Evolutionary conservation across 139 green algal genomes (phyloP).

Genomic region (Edaphochlamys debaryana): DNA sequence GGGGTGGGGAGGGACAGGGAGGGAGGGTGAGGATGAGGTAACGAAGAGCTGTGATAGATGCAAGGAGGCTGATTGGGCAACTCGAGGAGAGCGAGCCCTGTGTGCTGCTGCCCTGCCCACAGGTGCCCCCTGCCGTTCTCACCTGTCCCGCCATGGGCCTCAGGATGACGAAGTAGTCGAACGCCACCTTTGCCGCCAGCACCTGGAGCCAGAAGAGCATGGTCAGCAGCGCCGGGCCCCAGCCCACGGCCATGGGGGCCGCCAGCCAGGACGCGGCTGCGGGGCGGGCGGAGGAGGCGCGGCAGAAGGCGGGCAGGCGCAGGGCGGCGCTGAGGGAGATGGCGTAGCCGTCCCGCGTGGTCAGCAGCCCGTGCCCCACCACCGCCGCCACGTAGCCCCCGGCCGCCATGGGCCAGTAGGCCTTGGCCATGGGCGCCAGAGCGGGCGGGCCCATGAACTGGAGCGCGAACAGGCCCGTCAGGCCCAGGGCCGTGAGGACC

Average conservation of each 20-base stretch:
- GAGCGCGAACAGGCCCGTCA: conserved; percentile 37
- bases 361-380: conserved; percentile 35
- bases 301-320: conserved; percentile 38
- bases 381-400: conserved; percentile 42
- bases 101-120: background rate
- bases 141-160: conserved; percentile 46
- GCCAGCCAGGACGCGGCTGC: conserved; percentile 44
- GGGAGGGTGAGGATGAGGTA: background rate
- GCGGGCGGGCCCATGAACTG: conserved; percentile 25
- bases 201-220: conserved; percentile 54
- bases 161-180: conserved; percentile 64
- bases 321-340: conserved; percentile 40
- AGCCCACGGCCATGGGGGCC: conserved; percentile 43
- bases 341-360: conserved; percentile 31
- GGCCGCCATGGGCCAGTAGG: conserved; percentile 44
- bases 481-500: conserved; percentile 15
- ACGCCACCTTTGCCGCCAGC: conserved; percentile 55
- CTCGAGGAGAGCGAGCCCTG: background rate
- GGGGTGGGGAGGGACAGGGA: background rate
- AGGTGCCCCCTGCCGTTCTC: background rate
- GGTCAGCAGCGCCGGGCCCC: conserved; percentile 38
- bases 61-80: background rate
- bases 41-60: background rate
- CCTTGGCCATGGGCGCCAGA: conserved; percentile 24
- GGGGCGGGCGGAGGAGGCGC: conserved; percentile 12